Evolutionary conservation across 208 protist species (phyloP).

Genomic region (Wallacemonas sp.): DNA sequence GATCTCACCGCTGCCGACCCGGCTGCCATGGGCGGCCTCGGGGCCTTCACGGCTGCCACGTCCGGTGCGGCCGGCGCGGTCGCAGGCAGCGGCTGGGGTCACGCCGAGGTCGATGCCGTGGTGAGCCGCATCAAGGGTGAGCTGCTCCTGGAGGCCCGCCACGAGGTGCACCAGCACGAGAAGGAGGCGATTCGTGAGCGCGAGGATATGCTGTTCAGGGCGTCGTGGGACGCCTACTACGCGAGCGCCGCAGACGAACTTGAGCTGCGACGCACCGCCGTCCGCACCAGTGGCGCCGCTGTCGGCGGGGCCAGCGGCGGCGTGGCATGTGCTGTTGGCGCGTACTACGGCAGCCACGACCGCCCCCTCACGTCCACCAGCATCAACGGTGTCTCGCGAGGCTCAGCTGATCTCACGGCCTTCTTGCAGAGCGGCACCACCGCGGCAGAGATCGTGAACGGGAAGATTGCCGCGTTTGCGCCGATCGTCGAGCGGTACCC

Average conservation of each 20-base stretch:
- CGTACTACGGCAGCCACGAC: constrained; percentile 1
- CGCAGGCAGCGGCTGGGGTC: constrained; percentile 13
- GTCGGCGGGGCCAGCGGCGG: not conserved
- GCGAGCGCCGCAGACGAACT: constrained; percentile 63
- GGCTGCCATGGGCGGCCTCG: constrained; percentile 9
- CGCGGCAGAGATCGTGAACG: constrained; percentile 37
- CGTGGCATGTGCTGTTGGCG: not conserved
- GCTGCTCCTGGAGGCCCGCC: constrained; percentile 51
- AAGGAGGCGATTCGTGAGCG: constrained; percentile 50
- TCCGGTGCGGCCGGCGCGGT: constrained; percentile 13
- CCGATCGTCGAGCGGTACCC: constrained; percentile 50
- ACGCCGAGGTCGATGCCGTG: constrained; percentile 51
- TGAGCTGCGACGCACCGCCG: constrained; percentile 28
- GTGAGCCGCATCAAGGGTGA: constrained; percentile 52
- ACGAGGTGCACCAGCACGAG: constrained; percentile 62
- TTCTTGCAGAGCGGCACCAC: constrained; percentile 39
- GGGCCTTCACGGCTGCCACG: constrained; percentile 7
- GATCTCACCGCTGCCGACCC: constrained; percentile 17
- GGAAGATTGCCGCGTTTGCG: constrained; percentile 54
- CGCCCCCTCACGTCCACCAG: not conserved
- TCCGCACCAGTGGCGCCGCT: not conserved
- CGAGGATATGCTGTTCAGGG: constrained; percentile 52
- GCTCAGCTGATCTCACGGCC: constrained; percentile 14
- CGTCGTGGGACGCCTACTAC: constrained; percentile 59
- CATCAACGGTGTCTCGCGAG: constrained; percentile 3